Evolutionary conservation across 2,329 filamentous ascomycete species (phyloP), one percentile per base, ranked within the genome.

Genomic region (Pleomassaria siparia): DNA sequence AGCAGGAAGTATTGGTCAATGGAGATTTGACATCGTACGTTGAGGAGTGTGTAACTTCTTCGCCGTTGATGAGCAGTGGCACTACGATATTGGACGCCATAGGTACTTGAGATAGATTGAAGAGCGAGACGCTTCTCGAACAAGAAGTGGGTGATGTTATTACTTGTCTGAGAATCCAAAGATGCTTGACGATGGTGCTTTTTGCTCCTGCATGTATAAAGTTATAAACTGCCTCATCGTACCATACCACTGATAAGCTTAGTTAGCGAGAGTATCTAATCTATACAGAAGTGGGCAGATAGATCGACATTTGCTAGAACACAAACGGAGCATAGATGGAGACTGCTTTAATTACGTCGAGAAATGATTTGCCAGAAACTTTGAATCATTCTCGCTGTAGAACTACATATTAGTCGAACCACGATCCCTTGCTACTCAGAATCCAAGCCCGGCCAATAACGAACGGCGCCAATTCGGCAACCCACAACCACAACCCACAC

Each of bases 1-100:
- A 72, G 53, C 50, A 74, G 74, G 16, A 64, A 59, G 4, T 85
- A 83, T 46, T 74, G 78, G 55, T 75, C 64, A 32, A 87, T 77
- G 46, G 77, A 69, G 59, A 81, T 79, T 46, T 29, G 4, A 53
- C 47, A 25, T 54, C 43, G 22, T 52, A 56, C 15, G 74, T 75
- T 33, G 68, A 72, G 2, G 65, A 57, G 3, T 77, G 72, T 5
- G 53, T 56, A 37, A 72, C 58, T 42, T 80, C 73, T 49, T 72
- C 60, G 55, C 74, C 72, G 35, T 72, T 66, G 51, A 76, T 74
- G 56, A 71, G 68, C 29, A 76, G 66, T 5, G 74, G 74, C n/a
- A 70, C 55, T 33, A 22, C 26, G 18, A 22, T 15, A n/a, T 40
- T 12, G 4, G 37, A 16, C 22, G 25, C 12, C 37, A 15, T 40